A percentile compares a stretch with the other conserved stretches of the same genome.
Conservation (phyloP, 495 filamentous ascomycete genomes). For the Penicillium daleae region DNA sequence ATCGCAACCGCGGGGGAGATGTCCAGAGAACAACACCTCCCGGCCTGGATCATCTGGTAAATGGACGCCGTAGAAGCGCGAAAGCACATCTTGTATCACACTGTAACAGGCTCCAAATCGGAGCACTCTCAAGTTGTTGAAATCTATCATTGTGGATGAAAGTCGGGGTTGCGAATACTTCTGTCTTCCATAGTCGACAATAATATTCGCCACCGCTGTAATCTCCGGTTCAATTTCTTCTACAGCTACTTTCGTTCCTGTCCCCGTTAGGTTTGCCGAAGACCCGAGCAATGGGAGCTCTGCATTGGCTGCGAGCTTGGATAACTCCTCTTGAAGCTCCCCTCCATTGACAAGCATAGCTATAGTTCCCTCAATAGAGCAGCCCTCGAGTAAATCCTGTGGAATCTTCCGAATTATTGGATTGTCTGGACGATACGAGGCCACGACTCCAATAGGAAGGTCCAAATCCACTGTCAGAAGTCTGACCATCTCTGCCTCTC, state of each 20-base stretch:
- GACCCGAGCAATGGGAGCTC: slow-evolving; percentile 29
- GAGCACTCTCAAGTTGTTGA: slow-evolving; percentile 29
- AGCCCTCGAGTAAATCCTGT: slow-evolving; percentile 6
- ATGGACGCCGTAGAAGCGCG: slow-evolving; percentile 24
- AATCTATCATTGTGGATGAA: slow-evolving; percentile 40
- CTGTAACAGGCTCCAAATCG: slow-evolving; percentile 39
- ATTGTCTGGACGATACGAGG: slow-evolving; percentile 25
- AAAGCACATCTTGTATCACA: slow-evolving; percentile 34
- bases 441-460: slow-evolving; percentile 30
- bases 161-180: slow-evolving; percentile 29
- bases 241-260: slow-evolving; percentile 31
- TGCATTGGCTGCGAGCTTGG: slow-evolving; percentile 20
- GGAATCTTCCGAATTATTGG: slow-evolving; percentile 20
- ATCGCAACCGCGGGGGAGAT: background rate
- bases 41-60: slow-evolving; percentile 31
- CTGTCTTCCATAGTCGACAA: slow-evolving; percentile 36
- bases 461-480: slow-evolving; percentile 25
- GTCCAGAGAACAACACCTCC: slow-evolving; percentile 20
- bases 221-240: slow-evolving; percentile 40
- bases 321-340: slow-evolving; percentile 29
- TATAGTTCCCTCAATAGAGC: slow-evolving; percentile 25
- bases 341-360: slow-evolving; percentile 37
- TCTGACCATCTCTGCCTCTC: slow-evolving; percentile 21
- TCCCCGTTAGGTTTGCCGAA: slow-evolving; percentile 33
- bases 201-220: slow-evolving; percentile 27